Evolutionary conservation across 306 rosid species (phyloP), one percentile per base, ranked within the genome.

Genomic region (Carpinus viminea): DNA sequence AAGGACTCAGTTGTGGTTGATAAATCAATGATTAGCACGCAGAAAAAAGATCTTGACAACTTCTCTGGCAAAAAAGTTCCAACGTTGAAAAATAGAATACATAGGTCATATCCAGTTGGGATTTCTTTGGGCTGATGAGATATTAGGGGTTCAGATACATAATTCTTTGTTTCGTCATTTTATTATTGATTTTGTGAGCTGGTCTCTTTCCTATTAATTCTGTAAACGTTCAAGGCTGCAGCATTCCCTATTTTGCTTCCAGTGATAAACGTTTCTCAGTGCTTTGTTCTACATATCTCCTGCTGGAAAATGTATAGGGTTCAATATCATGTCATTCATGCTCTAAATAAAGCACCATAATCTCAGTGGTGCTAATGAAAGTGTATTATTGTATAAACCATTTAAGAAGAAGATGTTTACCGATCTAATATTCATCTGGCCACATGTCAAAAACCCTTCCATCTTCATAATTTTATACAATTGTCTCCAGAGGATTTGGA

Each of bases 81-180:
- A 7, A 38, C 12, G 38, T 18, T 34, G 45, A 79, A 61, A 71
- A 79, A 79, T 68, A 88, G 88, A 84, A 71, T 88, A 73, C 91
- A 84, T 72, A 74, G 90, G 74, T 79, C 86, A 26, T 88, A 79
- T 68, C 88, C 86, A 9, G 78, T 86, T 45, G 88, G 88, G 72
- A 81, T 88, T 68, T 79, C 87, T 48, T 75, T 79, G 71, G 62
- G 81, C 60, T 48, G 47, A 50, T 48, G 47, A 50, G 84, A 62
- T 62, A 34, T 82, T 52, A 52, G 56, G 41, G 83, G 82, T 51
- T 86, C 72, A 4, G 72, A 55, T 36, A 9, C 54, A 17, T 79
- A 73, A 79, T 61, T 65, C 13, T 73, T 61, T 65, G 20, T 48
- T 9, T 0, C 16, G 20, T 45, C 21, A 0, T 38, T 16, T 5